Evolutionary conservation across 345 rosid species (phyloP).

Genomic region (Syzygium oleosum): DNA sequence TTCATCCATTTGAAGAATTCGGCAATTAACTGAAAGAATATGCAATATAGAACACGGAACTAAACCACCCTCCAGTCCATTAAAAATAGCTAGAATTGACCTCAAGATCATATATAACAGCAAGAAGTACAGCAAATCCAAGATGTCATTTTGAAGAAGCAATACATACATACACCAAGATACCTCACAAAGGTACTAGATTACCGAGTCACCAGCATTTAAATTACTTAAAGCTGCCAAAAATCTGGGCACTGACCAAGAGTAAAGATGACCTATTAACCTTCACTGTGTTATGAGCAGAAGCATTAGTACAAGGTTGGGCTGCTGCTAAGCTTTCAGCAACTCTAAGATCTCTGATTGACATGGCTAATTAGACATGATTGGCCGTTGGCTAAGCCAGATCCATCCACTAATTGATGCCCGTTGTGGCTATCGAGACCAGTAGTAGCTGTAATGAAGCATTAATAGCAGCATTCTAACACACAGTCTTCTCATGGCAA

Average conservation of each 20-base stretch:
- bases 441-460: neutral
- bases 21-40: neutral
- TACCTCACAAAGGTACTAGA: neutral
- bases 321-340: neutral
- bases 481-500: neutral
- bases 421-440: neutral
- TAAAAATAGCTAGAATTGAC: neutral
- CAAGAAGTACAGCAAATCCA: neutral
- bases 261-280: neutral
- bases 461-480: neutral
- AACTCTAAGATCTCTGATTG: neutral
- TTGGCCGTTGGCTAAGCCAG: neutral
- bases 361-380: neutral
- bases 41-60: neutral
- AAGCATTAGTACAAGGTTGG: neutral
- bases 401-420: neutral
- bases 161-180: neutral
- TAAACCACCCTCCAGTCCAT: neutral
- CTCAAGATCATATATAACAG: neutral
- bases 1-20: neutral
- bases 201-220: neutral
- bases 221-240: neutral
- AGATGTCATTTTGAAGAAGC: neutral
- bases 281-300: neutral
- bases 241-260: neutral